Percentiles rank a stretch among this genome's conserved stretches.
Evolutionary conservation across 495 filamentous ascomycete genomes (phyloP).

Genomic region (Tetracladium marchalianum): DNA sequence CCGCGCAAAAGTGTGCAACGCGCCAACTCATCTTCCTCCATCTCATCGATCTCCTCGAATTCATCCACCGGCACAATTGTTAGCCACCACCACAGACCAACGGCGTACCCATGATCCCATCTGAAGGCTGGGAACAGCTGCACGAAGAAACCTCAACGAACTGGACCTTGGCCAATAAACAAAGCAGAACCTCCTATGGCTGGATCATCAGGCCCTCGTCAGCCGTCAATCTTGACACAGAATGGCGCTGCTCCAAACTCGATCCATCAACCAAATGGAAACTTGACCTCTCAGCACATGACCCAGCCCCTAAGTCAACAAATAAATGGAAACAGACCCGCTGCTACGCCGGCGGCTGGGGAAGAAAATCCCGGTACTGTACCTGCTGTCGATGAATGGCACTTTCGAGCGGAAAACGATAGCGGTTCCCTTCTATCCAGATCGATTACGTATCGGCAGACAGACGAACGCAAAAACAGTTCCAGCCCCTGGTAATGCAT

Average conservation of each 20-base stretch:
- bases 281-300: constrained; percentile 65
- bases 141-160: constrained; percentile 47
- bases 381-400: constrained; percentile 76
- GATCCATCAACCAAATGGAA: constrained; percentile 63
- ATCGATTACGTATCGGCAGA: constrained; percentile 82
- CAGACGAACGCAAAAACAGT: constrained; percentile 96
- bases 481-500: constrained; percentile 82
- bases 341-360: constrained; percentile 43
- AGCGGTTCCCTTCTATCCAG: constrained; percentile 77
- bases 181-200: constrained; percentile 56
- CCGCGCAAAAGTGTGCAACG: constrained; percentile 76
- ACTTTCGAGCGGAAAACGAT: constrained; percentile 98
- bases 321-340: constrained; percentile 52
- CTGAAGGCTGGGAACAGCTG: constrained; percentile 39
- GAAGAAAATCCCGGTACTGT: constrained; percentile 57
- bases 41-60: constrained; percentile 57
- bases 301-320: constrained; percentile 41
- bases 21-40: constrained; percentile 79
- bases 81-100: constrained; percentile 20
- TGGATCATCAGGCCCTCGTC: constrained; percentile 48
- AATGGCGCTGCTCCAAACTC: constrained; percentile 58
- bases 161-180: constrained; percentile 60
- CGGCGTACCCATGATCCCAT: constrained; percentile 30
- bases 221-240: constrained; percentile 43
- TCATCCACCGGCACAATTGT: constrained; percentile 51